A percentile compares a stretch with the other conserved stretches of the same genome.
Conservation (phyloP, 768 basidiomycete genomes). For the Filobasidium floriforme region DNA sequence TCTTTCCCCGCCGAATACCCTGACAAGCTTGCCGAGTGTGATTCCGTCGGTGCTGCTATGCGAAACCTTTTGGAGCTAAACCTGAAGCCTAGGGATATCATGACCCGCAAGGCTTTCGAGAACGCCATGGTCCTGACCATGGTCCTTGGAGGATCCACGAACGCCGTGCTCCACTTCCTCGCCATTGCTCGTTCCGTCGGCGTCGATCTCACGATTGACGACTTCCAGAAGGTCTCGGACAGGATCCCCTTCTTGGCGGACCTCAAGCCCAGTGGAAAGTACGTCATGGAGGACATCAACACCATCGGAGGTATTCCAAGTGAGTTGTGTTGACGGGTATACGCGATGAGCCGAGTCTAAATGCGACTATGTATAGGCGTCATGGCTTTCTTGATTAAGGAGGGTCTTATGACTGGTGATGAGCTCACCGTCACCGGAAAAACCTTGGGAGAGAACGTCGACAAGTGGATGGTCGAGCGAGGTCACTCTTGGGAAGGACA, state of each 20-base stretch:
- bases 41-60: slow-evolving; percentile 72
- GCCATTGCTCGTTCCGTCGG: slow-evolving; percentile 95
- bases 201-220: slow-evolving; percentile 76
- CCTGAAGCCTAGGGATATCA: slow-evolving; percentile 87
- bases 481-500: slow-evolving; percentile 59
- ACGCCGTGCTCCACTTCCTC: slow-evolving; percentile 92
- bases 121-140: slow-evolving; percentile 97
- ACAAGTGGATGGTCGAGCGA: slow-evolving; percentile 57
- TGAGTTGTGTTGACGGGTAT: slow-evolving; percentile 47
- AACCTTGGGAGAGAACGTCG: slow-evolving; percentile 81
- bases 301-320: slow-evolving; percentile 94
- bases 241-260: slow-evolving; percentile 89
- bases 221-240: slow-evolving; percentile 90
- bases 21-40: slow-evolving; percentile 81
- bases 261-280: slow-evolving; percentile 93
- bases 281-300: slow-evolving; percentile 96
- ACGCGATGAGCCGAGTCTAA: not conserved
- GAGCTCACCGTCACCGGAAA: slow-evolving; percentile 86
- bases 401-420: slow-evolving; percentile 81
- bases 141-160: slow-evolving; percentile 95
- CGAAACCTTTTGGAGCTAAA: slow-evolving; percentile 79
- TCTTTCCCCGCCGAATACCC: slow-evolving; percentile 88
- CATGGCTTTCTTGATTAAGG: slow-evolving; percentile 72
- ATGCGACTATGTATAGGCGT: slow-evolving; percentile 55
- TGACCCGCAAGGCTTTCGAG: slow-evolving; percentile 93